phyloP scores from a whole-genome alignment of 164 flowering plant genomes.

The Malania oleifera region DNA sequence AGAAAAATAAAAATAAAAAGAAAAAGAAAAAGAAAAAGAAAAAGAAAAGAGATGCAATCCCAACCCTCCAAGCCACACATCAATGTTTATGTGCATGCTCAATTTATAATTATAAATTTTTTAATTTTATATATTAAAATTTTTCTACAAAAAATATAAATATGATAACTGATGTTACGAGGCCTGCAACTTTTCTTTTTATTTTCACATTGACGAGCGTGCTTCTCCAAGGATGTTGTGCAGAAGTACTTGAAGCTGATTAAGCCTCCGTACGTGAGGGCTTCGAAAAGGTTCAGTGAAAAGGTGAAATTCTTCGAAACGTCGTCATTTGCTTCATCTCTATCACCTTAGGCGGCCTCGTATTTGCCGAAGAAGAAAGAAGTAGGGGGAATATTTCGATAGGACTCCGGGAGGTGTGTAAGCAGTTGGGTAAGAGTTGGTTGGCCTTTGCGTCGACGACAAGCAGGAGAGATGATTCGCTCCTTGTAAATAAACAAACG shows the following conservation, averaged over 20 bases:
- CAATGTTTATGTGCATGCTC: too few species aligned
- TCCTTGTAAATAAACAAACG: too few species aligned
- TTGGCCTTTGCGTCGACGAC: slow-evolving; percentile 25
- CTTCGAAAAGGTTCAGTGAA: slow-evolving; percentile 10
- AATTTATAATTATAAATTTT: too few species aligned
- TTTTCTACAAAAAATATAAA: too few species aligned
- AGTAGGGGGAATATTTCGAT: slow-evolving; percentile 2
- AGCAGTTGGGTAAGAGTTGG: slow-evolving; percentile 37
- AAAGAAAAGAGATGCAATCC: too few species aligned
- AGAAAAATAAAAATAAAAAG: too few species aligned
- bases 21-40: too few species aligned
- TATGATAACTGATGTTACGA: too few species aligned
- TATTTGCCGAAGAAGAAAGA: slow-evolving; percentile 8
- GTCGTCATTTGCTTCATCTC: slow-evolving; percentile 12
- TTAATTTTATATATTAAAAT: too few species aligned
- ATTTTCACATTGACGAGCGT: too few species aligned
- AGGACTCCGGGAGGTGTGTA: slow-evolving; percentile 19
- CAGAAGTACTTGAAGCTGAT: slow-evolving; percentile 34
- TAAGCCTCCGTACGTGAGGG: slow-evolving; percentile 30
- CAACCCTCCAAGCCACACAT: too few species aligned
- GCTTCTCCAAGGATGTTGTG: slow-evolving; percentile 24
- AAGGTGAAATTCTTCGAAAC: slow-evolving; percentile 9
- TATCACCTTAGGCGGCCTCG: slow-evolving; percentile 17
- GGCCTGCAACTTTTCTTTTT: too few species aligned
- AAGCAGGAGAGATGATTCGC: slow-evolving; percentile 17